These are phyloP conservation scores for Colletotrichum spaethianum DNA, from an alignment of 2,329 filamentous ascomycete genomes.

Conservation along the genomic window DNA sequence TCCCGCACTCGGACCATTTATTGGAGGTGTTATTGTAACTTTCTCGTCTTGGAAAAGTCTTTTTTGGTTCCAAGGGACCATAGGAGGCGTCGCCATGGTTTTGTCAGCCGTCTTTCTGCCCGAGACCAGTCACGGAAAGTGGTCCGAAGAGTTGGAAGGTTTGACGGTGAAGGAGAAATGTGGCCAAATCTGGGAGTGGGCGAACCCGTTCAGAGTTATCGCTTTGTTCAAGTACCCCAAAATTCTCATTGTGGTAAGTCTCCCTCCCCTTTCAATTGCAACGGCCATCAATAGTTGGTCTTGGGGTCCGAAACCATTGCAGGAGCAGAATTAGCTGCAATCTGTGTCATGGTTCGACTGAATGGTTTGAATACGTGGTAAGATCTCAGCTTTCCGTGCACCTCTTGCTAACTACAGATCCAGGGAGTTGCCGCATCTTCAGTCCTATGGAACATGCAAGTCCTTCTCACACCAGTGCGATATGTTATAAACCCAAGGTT, in stretches of 20 bases:
- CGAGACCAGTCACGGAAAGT: conserved; percentile 77
- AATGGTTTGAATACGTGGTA: not conserved
- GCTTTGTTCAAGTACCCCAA: conserved; percentile 77
- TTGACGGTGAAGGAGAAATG: conserved; percentile 64
- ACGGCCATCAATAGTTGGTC: not conserved
- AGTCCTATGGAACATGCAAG: conserved; percentile 81
- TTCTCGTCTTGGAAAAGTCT: conserved; percentile 77
- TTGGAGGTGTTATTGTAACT: conserved; percentile 79
- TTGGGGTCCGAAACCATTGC: not conserved
- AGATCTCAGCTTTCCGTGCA: not conserved
- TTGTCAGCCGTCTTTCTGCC: conserved; percentile 74
- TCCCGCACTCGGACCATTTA: conserved; percentile 73
- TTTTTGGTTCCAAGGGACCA: conserved; percentile 78
- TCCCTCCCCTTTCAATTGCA: not conserved
- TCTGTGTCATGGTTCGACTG: not conserved
- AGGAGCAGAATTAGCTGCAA: too few relatives aligned
- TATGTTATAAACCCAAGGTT: conserved; percentile 81
- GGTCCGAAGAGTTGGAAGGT: conserved; percentile 72
- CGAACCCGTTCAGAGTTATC: conserved; percentile 77
- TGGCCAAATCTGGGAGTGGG: conserved; percentile 56
- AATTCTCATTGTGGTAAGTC: conserved; percentile 64
- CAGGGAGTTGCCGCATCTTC: conserved; percentile 67
- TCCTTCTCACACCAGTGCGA: conserved; percentile 76
- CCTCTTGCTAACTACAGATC: conserved; percentile 3
- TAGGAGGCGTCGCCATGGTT: conserved; percentile 69